phyloP scores from a whole-genome alignment of 192 early-diverging fungal species.

The Gorgonomyces haynaldii region DNA sequence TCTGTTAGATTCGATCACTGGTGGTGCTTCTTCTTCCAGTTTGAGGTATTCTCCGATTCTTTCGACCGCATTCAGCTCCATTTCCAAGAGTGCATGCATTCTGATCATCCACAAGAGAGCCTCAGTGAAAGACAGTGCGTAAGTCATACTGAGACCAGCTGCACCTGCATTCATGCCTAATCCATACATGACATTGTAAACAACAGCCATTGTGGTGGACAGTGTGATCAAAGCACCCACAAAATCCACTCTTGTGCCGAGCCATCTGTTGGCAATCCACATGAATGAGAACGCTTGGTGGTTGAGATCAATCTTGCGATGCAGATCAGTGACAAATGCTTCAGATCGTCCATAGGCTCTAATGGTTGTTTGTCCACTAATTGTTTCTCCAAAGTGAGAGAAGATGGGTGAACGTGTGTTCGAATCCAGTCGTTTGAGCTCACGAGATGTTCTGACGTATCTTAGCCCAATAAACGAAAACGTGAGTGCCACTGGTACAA shows the following conservation, averaged over 20 bases:
- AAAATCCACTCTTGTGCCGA: slow-evolving; percentile 63
- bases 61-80: slow-evolving; percentile 80
- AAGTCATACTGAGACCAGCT: slow-evolving; percentile 69
- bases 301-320: slow-evolving; percentile 37
- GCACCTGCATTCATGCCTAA: slow-evolving; percentile 53
- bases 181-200: slow-evolving; percentile 17
- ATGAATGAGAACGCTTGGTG: slow-evolving; percentile 72
- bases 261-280: slow-evolving; percentile 58
- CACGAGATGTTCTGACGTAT: slow-evolving; percentile 6
- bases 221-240: slow-evolving; percentile 34
- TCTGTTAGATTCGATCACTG: slow-evolving; percentile 39
- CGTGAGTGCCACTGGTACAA: slow-evolving; percentile 1
- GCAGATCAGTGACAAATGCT: slow-evolving; percentile 13
- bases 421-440: slow-evolving; percentile 26
- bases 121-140: slow-evolving; percentile 65
- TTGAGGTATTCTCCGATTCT: slow-evolving; percentile 74
- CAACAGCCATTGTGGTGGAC: slow-evolving; percentile 53
- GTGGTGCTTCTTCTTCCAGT: slow-evolving; percentile 70
- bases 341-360: slow-evolving; percentile 18
- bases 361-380: slow-evolving; percentile 23
- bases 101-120: slow-evolving; percentile 23
- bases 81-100: slow-evolving; percentile 47
- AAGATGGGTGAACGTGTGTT: slow-evolving; percentile 21
- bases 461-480: background rate
- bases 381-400: slow-evolving; percentile 22